A percentile compares a stretch with the other conserved stretches of the same genome.
These are phyloP conservation scores for Trichoderma pleuroti DNA, from an alignment of 2,329 filamentous ascomycete genomes.

Conservation along the genomic window DNA sequence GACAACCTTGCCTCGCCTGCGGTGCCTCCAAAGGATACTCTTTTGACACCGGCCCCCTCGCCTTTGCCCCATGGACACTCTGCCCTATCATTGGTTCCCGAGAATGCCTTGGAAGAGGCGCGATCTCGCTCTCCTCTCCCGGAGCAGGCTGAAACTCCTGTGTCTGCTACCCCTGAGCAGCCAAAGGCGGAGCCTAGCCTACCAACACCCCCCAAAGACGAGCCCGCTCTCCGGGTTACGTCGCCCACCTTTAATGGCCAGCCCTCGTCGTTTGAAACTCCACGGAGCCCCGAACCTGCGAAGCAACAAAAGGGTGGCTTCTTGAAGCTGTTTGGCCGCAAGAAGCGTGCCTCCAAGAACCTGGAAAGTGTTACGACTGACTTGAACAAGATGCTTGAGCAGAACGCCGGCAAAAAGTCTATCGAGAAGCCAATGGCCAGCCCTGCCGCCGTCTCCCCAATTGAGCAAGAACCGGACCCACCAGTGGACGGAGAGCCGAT, in stretches of 20 bases:
- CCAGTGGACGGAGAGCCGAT: conserved; percentile 7
- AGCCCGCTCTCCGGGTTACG: neutral
- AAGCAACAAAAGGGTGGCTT: conserved; percentile 53
- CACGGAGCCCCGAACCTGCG: conserved; percentile 35
- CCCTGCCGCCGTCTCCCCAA: conserved; percentile 23
- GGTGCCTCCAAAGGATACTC: conserved; percentile 41
- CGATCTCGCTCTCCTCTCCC: conserved; percentile 6
- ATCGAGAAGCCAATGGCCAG: conserved; percentile 23
- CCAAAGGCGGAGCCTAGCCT: conserved; percentile 8
- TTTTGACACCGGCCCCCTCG: conserved; percentile 17
- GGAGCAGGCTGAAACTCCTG: neutral
- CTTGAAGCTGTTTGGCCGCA: conserved; percentile 63
- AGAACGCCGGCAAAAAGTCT: conserved; percentile 26
- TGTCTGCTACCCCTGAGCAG: neutral
- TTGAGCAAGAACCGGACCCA: neutral
- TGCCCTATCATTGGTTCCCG: conserved; percentile 25
- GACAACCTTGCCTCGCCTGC: conserved; percentile 34
- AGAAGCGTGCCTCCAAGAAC: conserved; percentile 56
- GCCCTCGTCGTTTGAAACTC: conserved; percentile 19
- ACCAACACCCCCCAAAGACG: conserved; percentile 27
- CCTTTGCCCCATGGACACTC: conserved; percentile 21
- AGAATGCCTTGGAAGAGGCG: conserved; percentile 12
- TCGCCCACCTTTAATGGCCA: conserved; percentile 7
- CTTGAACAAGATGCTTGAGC: conserved; percentile 49
- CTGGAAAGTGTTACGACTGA: conserved; percentile 52